Evolutionary conservation across 371 early-diverging fungal species (phyloP), one percentile per base, ranked within the genome.

Genomic region (Amoeboaphelidium occidentale): DNA sequence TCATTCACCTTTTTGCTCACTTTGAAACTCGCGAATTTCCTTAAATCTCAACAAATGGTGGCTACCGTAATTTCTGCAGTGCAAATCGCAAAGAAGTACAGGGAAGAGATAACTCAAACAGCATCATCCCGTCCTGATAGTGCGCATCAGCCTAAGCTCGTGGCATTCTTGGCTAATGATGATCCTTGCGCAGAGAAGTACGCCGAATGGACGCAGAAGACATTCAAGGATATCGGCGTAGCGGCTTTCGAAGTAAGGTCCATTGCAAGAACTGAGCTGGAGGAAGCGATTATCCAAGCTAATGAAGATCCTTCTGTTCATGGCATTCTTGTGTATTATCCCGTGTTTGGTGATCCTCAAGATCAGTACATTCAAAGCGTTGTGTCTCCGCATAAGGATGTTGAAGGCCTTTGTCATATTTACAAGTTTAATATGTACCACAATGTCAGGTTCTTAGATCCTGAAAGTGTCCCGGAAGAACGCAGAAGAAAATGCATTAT

Each of bases 241-340:
- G n/a, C n/a, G n/a, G 70, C 67, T 28, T 94, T 89, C 64, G 86
- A 92, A 60, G 76, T 90, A 39, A 75, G 89, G 42, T 72, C 78
- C 54, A 74, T 80, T 42, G 64, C 70, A 44, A 74, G 82, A 56
- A 76, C 79, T 47, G 78, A 83, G 14, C 73, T 94, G 26, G 90
- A 91, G 60, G 73, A 74, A 51, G 66, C 67, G 56, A 78, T 92
- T 52, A 65, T 78, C 25, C 81, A 80, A 45, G 91, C 90, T 25
- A 94, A 94, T 65, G 64, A 72, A 52, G 93, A 92, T 51, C 52
- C 57, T 14, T 52, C 48, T 0, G 81, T 91, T 22, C 75, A 88
- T 58, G 94, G 91, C 27, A 89, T 90, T 56, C 81, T 90, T 75
- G 84, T 92, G 42, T 84, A 85, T 63, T 93, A 91, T 58, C 91